These are phyloP conservation scores for Aspergillus pseudoglaucus DNA, from an alignment of 2,329 filamentous ascomycete species.

Conservation along the genomic window DNA sequence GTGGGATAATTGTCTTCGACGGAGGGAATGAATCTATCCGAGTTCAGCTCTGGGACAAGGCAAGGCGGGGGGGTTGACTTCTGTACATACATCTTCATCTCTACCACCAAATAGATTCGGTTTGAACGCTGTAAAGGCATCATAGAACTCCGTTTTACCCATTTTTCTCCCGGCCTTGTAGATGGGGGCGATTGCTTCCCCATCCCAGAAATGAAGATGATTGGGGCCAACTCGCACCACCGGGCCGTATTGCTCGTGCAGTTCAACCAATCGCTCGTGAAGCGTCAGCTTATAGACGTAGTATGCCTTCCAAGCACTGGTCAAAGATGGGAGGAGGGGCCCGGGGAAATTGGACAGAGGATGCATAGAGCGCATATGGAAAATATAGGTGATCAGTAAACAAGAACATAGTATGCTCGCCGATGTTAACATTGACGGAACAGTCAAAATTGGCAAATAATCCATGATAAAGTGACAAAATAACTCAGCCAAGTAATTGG, in stretches of 20 bases:
- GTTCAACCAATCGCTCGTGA: conserved; percentile 4
- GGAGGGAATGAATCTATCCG: conserved; percentile 4
- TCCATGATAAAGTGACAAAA: too few species aligned
- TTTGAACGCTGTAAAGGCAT: conserved; percentile 10
- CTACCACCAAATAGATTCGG: conserved; percentile 7
- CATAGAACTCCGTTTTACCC: conserved; percentile 8
- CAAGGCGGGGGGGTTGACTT: neutral
- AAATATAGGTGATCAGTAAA: neutral
- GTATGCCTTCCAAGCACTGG: conserved; percentile 3
- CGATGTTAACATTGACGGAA: too few species aligned
- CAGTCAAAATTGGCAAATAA: too few species aligned
- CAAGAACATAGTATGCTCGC: too few species aligned
- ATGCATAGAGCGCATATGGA: neutral
- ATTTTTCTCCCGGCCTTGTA: conserved; percentile 10
- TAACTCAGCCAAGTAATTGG: too few species aligned
- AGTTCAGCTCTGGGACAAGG: neutral
- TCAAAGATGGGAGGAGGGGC: conserved; percentile 1
- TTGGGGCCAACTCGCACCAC: conserved; percentile 4
- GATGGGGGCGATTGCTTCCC: conserved; percentile 7
- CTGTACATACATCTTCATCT: conserved; percentile 1
- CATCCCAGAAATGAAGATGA: conserved; percentile 10
- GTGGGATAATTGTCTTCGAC: conserved; percentile 6
- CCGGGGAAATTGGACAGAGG: conserved; percentile 1
- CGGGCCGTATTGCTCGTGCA: neutral
- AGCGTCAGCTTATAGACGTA: conserved; percentile 3